Conservation (phyloP, 306 rosid genomes). For the Abrus precatorius region DNA sequence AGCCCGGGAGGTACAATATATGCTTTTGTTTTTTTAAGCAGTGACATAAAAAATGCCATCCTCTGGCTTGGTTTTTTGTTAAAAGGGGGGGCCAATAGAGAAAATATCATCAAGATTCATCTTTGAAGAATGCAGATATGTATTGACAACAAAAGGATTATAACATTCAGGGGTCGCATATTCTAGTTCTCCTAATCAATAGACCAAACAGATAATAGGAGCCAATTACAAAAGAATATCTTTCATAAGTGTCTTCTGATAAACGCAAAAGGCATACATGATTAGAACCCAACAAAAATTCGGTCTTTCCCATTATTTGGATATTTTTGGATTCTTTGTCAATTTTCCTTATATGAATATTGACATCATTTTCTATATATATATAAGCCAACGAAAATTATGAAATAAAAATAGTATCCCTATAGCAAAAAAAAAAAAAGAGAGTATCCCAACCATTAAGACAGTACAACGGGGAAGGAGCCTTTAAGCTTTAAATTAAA, state of each 20-base stretch:
- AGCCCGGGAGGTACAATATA: not conserved
- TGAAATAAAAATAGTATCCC: no score
- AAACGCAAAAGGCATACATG: constrained; percentile 31
- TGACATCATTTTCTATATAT: not conserved
- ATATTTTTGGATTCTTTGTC: constrained; percentile 35
- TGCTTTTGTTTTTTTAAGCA: not conserved
- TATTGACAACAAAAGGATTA: not conserved
- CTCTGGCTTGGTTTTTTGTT: not conserved
- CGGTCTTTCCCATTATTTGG: not conserved
- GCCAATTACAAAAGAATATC: constrained; percentile 27
- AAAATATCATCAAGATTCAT: constrained; percentile 40
- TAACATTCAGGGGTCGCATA: not conserved
- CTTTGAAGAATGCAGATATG: not conserved
- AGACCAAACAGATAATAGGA: constrained; percentile 24
- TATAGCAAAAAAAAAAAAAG: no score
- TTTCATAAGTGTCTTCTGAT: constrained; percentile 27
- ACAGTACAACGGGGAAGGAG: no score
- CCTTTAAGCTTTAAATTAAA: no score
- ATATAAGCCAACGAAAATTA: no score
- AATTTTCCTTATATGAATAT: constrained; percentile 22
- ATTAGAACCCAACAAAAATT: constrained; percentile 29
- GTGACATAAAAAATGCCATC: constrained; percentile 2
- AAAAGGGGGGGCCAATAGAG: not conserved
- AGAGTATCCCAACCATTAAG: no score
- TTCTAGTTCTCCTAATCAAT: constrained; percentile 34